phyloP scores from a whole-genome alignment of 331 rosid genomes.

The Pyrus hybrid region DNA sequence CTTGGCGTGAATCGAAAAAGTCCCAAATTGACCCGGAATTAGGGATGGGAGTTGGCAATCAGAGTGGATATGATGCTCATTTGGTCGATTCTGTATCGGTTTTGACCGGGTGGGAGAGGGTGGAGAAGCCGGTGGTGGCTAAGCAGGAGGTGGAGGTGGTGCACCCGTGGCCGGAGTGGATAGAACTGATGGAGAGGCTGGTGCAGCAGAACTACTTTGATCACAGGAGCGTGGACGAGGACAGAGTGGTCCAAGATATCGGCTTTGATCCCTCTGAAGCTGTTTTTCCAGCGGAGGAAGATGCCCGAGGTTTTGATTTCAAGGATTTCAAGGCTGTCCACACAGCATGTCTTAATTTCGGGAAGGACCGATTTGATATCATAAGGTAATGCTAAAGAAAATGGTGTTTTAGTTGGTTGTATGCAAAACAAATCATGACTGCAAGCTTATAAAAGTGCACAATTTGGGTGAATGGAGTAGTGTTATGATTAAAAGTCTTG shows the following conservation, averaged over 20 bases:
- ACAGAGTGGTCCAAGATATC: slow-evolving; percentile 49
- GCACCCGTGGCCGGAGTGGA: slow-evolving; percentile 99
- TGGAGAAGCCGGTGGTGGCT: background rate
- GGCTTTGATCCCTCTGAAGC: slow-evolving; percentile 38
- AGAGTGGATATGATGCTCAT: background rate
- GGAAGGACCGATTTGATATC: slow-evolving; percentile 86
- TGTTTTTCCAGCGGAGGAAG: slow-evolving; percentile 17
- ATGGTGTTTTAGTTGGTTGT: background rate
- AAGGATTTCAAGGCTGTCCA: slow-evolving; percentile 70
- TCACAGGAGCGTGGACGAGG: slow-evolving; percentile 75
- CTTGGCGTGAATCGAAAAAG: slow-evolving; percentile 72
- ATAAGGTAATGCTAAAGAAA: slow-evolving; percentile 41
- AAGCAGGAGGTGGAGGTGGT: slow-evolving; percentile 53
- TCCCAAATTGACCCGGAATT: slow-evolving; percentile 15
- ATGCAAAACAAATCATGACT: background rate
- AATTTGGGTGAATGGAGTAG: background rate
- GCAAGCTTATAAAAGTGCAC: no score
- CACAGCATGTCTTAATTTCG: slow-evolving; percentile 69
- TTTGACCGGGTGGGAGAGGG: background rate
- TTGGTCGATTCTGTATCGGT: background rate
- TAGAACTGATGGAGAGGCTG: slow-evolving; percentile 86
- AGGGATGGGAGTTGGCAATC: background rate
- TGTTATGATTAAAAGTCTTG: background rate
- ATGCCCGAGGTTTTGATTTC: slow-evolving; percentile 35
- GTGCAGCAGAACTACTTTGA: slow-evolving; percentile 91